Evolutionary conservation across 371 early-diverging fungal species (phyloP), one percentile per base, ranked within the genome.

Genomic region (Syncephalastrum sp.): DNA sequence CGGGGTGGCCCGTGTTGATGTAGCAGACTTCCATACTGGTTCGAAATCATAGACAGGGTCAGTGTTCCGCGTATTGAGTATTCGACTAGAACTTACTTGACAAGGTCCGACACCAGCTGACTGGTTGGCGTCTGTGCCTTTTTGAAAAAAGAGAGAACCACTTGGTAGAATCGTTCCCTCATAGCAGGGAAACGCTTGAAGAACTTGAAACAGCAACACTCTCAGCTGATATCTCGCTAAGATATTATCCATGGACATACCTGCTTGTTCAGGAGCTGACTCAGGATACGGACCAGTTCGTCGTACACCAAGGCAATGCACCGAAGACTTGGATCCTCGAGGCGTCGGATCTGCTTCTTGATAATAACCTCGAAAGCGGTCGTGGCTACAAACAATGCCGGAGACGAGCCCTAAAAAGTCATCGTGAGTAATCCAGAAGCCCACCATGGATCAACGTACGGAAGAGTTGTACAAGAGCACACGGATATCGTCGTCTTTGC

Each of bases 1-100:
- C 99, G 6, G 99, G 99, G 69, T 99, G 99, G 15, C 87, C 98
- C 2, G 99, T 99, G 82, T 98, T 99, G 75, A 99, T 91, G 72
- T 99, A 99, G 70, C 87, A 83, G 4, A 91, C 79, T 77, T 98
- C 98, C 87, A 96, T 93, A 29, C 87, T 88, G 68, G 16, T 48
- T 13, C 48, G 41, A 53, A 53, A 21, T 27, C 27, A 17, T 42
- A 58, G 15, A 58, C 55, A 42, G 50, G 24, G 29, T n/a, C 47
- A 46, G n/a, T 33, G 5, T 33, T 12, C 47, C n/a, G 21, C 41
- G 19, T 6, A n/a, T 23, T 16, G 8, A 13, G 3, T 21, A 21
- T 45, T 38, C 51, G 4, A 16, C 12, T 24, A 6, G 23, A 16
- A 75, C 82, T 66, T 75, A 89, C 86, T 83, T 60, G 51, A 98